These are phyloP conservation scores for Chlorella sp. DNA, from an alignment of 139 green algal species.

Conservation along the genomic window DNA sequence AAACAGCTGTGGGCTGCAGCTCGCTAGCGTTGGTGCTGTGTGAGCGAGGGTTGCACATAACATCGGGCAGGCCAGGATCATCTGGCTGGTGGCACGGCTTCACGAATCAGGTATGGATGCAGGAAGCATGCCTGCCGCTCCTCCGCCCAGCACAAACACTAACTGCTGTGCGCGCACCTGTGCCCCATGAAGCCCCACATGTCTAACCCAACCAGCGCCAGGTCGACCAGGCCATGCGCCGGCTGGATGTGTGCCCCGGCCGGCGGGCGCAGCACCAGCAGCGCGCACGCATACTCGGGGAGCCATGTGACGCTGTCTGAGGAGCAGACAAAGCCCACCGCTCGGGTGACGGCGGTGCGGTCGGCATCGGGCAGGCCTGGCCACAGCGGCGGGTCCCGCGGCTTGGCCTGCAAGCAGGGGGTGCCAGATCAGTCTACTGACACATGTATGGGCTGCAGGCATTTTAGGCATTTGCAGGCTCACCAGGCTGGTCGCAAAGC, in stretches of 20 bases:
- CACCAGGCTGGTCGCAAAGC: slow-evolving; percentile 2
- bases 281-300: background rate
- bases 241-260: slow-evolving; percentile 7
- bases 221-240: background rate
- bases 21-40: background rate
- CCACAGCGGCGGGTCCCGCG: background rate
- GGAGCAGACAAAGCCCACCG: background rate
- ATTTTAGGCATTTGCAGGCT: background rate
- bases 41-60: no score
- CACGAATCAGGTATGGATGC: background rate
- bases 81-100: background rate
- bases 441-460: background rate
- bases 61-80: background rate
- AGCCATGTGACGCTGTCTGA: background rate
- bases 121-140: background rate
- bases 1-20: slow-evolving; percentile 8
- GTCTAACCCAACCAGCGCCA: slow-evolving; percentile 28
- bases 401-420: background rate
- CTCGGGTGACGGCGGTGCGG: background rate
- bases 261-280: slow-evolving; percentile 1
- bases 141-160: background rate
- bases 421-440: background rate
- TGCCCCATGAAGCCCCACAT: slow-evolving; percentile 19
- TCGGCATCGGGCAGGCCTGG: background rate
- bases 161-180: background rate